Evolutionary conservation across 345 rosid species (phyloP), one percentile per base, ranked within the genome.

Genomic region (Citrus hindsii): DNA sequence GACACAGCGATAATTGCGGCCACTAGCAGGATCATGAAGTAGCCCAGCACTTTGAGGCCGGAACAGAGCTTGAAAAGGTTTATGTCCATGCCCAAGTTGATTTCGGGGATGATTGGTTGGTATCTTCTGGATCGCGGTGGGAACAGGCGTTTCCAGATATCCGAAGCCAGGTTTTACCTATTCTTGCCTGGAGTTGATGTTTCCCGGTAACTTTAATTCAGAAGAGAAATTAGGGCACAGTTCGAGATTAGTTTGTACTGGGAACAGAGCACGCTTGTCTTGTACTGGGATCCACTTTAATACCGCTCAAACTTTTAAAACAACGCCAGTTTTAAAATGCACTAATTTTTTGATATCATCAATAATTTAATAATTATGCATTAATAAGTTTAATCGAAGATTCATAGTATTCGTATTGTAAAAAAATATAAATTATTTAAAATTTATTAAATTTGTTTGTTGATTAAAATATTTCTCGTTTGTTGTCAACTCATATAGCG

Each of bases 21-120:
- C n/a, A 95, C 98, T 21, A 95, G 90, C 51, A 92, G 84, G 85
- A 93, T 90, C 97, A 93, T 86, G 12, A 89, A 79, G 87, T 91
- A 91, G 77, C 98, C 97, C 28, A 93, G 91, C 62, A 91, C 88
- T 78, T 77, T 89, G 83, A 93, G 92, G 75, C 93, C 95, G 67
- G 95, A 84, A 85, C 98, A 92, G 46, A 90, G 81, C 87, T 86
- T 88, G 87, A 94, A 92, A 1, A 88, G 66, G 85, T 92, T 94
- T 69, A 91, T 82, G 46, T 88, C 89, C 92, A 94, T 88, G 10
- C 69, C 71, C 38, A 77, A 60, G 9, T 77, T 67, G 80, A 77
- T 56, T 19, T 74, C 65, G 30, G 91, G 85, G 64, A 84, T 27
- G 53, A 84, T 28, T 0, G 87, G 79, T 56, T 74, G 65, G 19